Evolutionary conservation across 2,329 filamentous ascomycete genomes (phyloP).

Genomic region (Xylaria polymorpha): DNA sequence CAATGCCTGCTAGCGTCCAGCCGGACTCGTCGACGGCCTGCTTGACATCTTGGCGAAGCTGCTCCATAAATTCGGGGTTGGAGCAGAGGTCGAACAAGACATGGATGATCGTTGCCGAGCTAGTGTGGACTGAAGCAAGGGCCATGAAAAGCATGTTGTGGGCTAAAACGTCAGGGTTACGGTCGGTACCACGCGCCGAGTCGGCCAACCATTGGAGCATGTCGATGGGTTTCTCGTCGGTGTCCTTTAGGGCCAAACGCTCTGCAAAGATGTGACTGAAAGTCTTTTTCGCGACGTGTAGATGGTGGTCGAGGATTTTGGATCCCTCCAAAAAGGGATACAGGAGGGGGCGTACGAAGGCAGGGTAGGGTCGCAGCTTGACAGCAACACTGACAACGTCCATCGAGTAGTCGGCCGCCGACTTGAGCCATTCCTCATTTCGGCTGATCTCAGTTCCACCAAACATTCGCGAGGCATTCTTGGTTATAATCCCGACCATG

Average conservation of each 20-base stretch:
- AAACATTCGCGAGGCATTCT: conserved; percentile 41
- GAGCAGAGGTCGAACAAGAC: conserved; percentile 40
- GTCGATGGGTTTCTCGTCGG: conserved; percentile 38
- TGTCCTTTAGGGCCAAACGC: conserved; percentile 32
- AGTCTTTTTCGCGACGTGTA: conserved; percentile 37
- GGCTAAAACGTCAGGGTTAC: conserved; percentile 37
- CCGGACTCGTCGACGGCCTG: conserved; percentile 38
- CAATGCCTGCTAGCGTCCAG: conserved; percentile 39
- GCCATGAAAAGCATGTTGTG: conserved; percentile 43
- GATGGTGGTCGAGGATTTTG: conserved; percentile 38
- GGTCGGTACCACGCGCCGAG: conserved; percentile 38
- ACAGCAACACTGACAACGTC: conserved; percentile 41
- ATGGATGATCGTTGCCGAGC: conserved; percentile 40
- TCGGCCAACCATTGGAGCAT: conserved; percentile 41
- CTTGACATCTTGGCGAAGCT: conserved; percentile 37
- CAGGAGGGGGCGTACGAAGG: conserved; percentile 37
- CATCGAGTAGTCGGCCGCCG: conserved; percentile 40
- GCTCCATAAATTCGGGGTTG: conserved; percentile 38
- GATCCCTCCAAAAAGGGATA: conserved; percentile 39
- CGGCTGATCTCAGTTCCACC: conserved; percentile 39
- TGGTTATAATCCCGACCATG: conserved; percentile 41
- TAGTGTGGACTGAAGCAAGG: conserved; percentile 38
- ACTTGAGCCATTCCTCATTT: conserved; percentile 40
- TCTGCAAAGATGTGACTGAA: conserved; percentile 41
- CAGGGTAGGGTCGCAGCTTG: conserved; percentile 39